Conservation (phyloP, 352 stramenopile species). For the Phytophthora pseudosyringae region DNA sequence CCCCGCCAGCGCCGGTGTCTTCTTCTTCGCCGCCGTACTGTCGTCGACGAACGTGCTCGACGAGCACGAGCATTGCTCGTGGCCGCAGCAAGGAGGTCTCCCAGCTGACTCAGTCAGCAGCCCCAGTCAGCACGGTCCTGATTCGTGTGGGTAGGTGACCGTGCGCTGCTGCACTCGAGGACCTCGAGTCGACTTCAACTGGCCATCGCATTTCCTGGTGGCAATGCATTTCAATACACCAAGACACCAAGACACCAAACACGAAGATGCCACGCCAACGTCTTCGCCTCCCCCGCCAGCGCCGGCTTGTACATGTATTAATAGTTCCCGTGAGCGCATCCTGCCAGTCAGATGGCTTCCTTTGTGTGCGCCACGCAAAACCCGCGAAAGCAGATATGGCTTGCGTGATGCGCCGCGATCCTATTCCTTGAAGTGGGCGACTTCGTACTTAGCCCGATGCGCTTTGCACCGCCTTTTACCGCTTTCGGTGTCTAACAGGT, state of each 20-base stretch:
- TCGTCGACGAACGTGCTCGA: conserved; percentile 1
- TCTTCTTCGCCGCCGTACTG: background rate
- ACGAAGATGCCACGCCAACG: background rate
- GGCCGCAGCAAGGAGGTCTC: background rate
- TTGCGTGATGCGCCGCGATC: conserved; percentile 32
- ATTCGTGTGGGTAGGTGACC: conserved; percentile 29
- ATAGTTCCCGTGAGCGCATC: conserved; percentile 3
- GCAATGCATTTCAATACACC: too few relatives aligned
- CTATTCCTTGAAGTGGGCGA: conserved; percentile 30
- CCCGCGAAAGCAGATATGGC: conserved; percentile 29
- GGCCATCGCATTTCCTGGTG: background rate
- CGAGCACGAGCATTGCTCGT: background rate
- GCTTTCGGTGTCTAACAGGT: background rate
- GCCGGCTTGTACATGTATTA: conserved; percentile 16
- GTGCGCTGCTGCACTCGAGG: conserved; percentile 8
- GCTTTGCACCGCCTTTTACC: conserved; percentile 18
- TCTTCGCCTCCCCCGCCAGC: background rate
- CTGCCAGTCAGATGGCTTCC: conserved; percentile 34
- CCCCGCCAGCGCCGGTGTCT: background rate
- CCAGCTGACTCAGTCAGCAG: conserved; percentile 30
- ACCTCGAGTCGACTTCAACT: conserved; percentile 28
- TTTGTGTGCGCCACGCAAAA: conserved; percentile 25
- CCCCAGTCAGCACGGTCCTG: conserved; percentile 15
- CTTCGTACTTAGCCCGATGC: background rate
- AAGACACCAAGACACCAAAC: background rate